These are phyloP conservation scores for Pilatotrama ljubarskyi DNA, from an alignment of 768 basidiomycete genomes.

Conservation along the genomic window DNA sequence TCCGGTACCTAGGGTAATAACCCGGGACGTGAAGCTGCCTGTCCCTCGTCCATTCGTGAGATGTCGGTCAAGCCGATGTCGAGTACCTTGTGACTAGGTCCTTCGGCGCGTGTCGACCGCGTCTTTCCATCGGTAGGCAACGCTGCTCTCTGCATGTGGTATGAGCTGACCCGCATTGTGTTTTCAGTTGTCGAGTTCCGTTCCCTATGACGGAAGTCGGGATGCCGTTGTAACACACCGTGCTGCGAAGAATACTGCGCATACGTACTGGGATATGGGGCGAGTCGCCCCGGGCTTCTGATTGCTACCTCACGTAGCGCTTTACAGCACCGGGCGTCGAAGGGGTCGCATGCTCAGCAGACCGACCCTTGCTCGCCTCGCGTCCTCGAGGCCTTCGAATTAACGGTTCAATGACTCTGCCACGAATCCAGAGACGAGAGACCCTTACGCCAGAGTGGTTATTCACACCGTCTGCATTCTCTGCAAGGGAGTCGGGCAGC, in stretches of 20 bases:
- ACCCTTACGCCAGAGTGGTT: background rate
- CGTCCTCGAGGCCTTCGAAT: background rate
- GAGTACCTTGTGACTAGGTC: background rate
- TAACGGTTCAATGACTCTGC: background rate
- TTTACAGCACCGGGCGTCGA: constrained; percentile 2
- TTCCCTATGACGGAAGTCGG: background rate
- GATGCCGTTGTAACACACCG: background rate
- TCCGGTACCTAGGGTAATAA: no score
- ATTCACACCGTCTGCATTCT: no score
- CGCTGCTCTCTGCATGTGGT: background rate
- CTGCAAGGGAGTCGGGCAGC: background rate
- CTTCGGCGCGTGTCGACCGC: background rate
- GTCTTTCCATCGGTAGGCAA: background rate
- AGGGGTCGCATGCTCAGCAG: background rate
- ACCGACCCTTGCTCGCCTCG: background rate
- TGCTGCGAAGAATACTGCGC: background rate
- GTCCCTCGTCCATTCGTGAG: background rate
- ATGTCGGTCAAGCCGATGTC: background rate
- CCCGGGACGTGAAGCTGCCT: background rate
- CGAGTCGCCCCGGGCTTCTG: background rate
- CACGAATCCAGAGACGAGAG: background rate
- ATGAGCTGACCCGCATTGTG: background rate
- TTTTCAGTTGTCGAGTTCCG: background rate
- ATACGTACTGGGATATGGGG: background rate
- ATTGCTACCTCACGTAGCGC: background rate